phyloP scores from a whole-genome alignment of 2,329 filamentous ascomycete species.

The Pseudogymnoascus sp. region DNA sequence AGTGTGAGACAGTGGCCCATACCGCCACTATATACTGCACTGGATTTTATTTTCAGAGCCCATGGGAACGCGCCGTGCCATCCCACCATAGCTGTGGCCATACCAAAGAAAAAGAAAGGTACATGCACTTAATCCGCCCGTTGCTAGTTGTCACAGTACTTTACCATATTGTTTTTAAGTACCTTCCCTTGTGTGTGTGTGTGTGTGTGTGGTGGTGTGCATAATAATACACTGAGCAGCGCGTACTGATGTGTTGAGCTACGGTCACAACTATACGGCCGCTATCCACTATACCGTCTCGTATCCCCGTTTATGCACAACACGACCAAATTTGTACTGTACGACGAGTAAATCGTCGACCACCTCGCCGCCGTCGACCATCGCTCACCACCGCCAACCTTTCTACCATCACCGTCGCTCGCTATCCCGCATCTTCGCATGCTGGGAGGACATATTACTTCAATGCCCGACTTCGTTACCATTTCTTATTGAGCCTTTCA shows the following conservation, averaged over 20 bases:
- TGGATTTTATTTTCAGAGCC: background rate
- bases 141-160: background rate
- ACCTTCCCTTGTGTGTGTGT: background rate
- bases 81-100: background rate
- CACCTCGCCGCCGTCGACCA: background rate
- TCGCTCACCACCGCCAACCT: background rate
- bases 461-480: background rate
- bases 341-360: background rate
- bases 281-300: background rate
- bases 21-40: background rate
- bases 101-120: background rate
- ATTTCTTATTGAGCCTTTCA: constrained; percentile 4
- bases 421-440: constrained; percentile 4
- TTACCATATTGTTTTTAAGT: background rate
- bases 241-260: background rate
- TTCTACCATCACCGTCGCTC: constrained; percentile 3
- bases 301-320: constrained; percentile 6
- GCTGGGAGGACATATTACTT: background rate
- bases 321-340: background rate
- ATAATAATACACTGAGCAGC: background rate
- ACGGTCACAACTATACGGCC: background rate
- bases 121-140: background rate
- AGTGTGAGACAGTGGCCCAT: background rate
- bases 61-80: constrained; percentile 7
- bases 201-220: background rate